Conservation (phyloP, 2,329 filamentous ascomycete species). For the Stemphylium beticola region DNA sequence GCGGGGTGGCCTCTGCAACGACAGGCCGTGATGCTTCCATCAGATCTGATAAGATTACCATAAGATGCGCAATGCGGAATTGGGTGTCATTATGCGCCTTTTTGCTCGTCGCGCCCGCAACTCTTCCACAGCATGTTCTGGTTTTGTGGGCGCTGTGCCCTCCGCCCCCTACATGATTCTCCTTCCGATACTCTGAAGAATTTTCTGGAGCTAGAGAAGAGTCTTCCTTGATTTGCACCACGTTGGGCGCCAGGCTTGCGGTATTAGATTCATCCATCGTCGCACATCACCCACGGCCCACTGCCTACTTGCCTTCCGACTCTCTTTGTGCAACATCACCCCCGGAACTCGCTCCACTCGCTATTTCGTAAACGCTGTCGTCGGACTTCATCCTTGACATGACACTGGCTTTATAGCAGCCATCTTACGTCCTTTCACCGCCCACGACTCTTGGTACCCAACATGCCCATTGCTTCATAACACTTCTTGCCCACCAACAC, state of each 20-base stretch:
- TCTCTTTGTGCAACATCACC: conserved; percentile 28
- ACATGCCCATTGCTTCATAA: conserved; percentile 32
- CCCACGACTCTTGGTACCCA: conserved; percentile 31
- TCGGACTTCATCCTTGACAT: conserved; percentile 18
- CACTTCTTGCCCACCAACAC: conserved; percentile 12
- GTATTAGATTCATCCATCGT: conserved; percentile 30
- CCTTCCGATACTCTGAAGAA: conserved; percentile 22
- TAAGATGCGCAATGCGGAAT: not conserved
- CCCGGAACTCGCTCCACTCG: conserved; percentile 17
- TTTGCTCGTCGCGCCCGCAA: conserved; percentile 25
- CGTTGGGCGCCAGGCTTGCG: conserved; percentile 35
- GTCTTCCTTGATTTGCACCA: conserved; percentile 24
- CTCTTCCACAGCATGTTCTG: conserved; percentile 17
- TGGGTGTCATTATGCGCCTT: conserved; percentile 8
- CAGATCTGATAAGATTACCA: conserved; percentile 37
- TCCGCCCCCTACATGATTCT: conserved; percentile 25
- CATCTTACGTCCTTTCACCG: conserved; percentile 38
- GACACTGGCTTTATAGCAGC: conserved; percentile 27
- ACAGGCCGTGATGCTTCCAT: conserved; percentile 21
- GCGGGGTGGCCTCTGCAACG: conserved; percentile 13
- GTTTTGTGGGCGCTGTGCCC: conserved; percentile 20
- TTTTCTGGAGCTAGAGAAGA: conserved; percentile 38
- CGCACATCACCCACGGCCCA: conserved; percentile 26
- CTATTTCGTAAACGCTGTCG: conserved; percentile 13
- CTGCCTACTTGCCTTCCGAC: conserved; percentile 23